Evolutionary conservation across 1,139 yeast genomes (phyloP).

Genomic region (Hansenula lynferdii): DNA sequence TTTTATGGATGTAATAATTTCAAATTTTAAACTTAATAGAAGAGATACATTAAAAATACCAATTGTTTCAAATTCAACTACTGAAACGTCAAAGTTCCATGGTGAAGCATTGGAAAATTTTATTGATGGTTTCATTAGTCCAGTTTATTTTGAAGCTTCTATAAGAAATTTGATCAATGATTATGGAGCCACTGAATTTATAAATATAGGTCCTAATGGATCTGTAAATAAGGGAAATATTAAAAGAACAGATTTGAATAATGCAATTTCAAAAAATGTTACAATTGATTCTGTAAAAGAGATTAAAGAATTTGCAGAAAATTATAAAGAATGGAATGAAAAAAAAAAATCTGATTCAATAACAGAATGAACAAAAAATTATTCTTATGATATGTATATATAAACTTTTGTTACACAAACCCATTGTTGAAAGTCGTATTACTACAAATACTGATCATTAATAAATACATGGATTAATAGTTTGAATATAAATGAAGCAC

Average conservation of each 20-base stretch:
- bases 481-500: not conserved
- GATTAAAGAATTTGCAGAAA: not conserved
- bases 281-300: not conserved
- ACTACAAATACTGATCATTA: too few relatives aligned
- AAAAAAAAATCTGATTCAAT: not conserved
- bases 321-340: not conserved
- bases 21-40: conserved; percentile 11
- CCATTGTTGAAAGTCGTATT: too few relatives aligned
- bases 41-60: conserved; percentile 22
- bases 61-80: conserved; percentile 34
- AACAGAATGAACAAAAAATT: too few relatives aligned
- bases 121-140: conserved; percentile 34
- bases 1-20: conserved; percentile 21
- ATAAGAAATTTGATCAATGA: conserved; percentile 19
- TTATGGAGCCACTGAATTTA: conserved; percentile 4
- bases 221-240: conserved; percentile 11
- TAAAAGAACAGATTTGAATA: not conserved
- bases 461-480: not conserved
- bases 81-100: conserved; percentile 20
- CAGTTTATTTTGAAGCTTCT: conserved; percentile 41
- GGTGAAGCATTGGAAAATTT: conserved; percentile 26
- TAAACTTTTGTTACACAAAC: too few relatives aligned
- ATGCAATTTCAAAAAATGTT: not conserved
- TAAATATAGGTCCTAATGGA: conserved; percentile 21
- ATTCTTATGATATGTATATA: too few relatives aligned